Conservation (phyloP, 441 rosid genomes). For the Melianthus villosus region DNA sequence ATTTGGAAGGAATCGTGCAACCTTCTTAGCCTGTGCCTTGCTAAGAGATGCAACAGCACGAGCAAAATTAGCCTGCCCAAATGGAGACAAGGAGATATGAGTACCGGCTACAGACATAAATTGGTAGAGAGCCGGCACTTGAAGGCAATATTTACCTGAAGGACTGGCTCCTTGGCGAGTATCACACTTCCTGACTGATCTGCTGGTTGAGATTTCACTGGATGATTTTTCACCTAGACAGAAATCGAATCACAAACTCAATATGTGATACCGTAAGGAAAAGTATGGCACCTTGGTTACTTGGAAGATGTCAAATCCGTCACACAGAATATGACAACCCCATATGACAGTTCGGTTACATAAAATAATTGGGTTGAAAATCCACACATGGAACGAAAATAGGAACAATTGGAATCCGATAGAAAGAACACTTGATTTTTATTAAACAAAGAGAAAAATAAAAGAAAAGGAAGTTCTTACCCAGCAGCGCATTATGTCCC, state of each 20-base stretch:
- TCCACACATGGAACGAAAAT: too few relatives aligned
- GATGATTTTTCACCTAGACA: slow-evolving; percentile 73
- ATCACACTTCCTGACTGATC: slow-evolving; percentile 82
- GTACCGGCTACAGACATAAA: too few relatives aligned
- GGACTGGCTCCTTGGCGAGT: slow-evolving; percentile 70
- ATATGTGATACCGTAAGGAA: too few relatives aligned
- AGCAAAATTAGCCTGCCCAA: slow-evolving; percentile 67
- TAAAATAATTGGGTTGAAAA: too few relatives aligned
- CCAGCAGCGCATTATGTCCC: slow-evolving; percentile 99
- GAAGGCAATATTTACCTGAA: slow-evolving; percentile 32
- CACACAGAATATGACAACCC: too few relatives aligned
- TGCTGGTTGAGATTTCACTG: slow-evolving; percentile 67
- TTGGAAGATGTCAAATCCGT: too few relatives aligned
- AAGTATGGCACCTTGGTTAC: too few relatives aligned
- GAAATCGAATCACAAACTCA: slow-evolving; percentile 5
- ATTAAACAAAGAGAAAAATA: not conserved
- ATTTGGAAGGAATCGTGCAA: slow-evolving; percentile 79
- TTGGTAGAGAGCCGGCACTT: too few relatives aligned
- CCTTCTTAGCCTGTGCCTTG: slow-evolving; percentile 88
- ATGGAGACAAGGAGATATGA: not conserved
- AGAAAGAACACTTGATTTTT: too few relatives aligned
- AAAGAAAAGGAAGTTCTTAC: slow-evolving; percentile 26
- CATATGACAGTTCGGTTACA: too few relatives aligned
- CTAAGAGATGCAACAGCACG: slow-evolving; percentile 73
- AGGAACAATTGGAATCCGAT: too few relatives aligned